Base-by-base conservation (phyloP, 139 green algal genomes). In the Asterochloris erici region DNA sequence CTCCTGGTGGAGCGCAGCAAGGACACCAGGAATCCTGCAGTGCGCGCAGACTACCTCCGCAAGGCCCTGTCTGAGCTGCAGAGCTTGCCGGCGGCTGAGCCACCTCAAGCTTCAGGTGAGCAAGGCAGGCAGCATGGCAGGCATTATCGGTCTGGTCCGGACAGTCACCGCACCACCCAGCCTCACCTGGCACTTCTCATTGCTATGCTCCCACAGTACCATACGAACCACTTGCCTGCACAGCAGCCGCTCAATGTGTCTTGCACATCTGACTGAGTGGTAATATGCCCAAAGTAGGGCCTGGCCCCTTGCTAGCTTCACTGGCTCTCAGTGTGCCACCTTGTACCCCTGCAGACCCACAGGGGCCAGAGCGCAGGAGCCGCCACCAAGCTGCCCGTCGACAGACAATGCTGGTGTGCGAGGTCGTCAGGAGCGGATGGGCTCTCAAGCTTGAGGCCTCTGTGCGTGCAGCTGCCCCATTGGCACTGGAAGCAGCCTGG, bases 1-100 rank as follows among this genome's bases (percentile, higher is more conserved):
- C 68, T 86, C 62, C 85, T 91, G 60, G 80, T 94, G 21, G 89
- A 94, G 85, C 74, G 90, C 54, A 86, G 82, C 76, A 91, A 90
- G 82, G 89, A 94, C 73, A 85, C 74, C 47, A 86, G 85, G 68
- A 90, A 84, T 78, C 83, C 85, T 26, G 84, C 84, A 14, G 87
- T 91, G 68, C 87, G 88, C 68, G 21, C 54, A 0, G 88, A 93
- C 70, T 84, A 91, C 19, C 90, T 93, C 17, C 68, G 84, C 10
- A 82, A 86, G 79, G 89, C 87, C 1, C 54, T 88, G 1, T 77
- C 84, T 24, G 90, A 90, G 86, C 82, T 93, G 63, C 70, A 78
- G 10, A 38, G 77, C 38, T 79, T 91, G 73, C 87, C 87, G 27
- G 75, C 80, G 14, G 27, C 85, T 11, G 66, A 84, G 23, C 84